Percentiles rank a stretch among this genome's conserved stretches.
Conservation (phyloP, 2,329 filamentous ascomycete species). For the Ophiosphaerella herpotricha region DNA sequence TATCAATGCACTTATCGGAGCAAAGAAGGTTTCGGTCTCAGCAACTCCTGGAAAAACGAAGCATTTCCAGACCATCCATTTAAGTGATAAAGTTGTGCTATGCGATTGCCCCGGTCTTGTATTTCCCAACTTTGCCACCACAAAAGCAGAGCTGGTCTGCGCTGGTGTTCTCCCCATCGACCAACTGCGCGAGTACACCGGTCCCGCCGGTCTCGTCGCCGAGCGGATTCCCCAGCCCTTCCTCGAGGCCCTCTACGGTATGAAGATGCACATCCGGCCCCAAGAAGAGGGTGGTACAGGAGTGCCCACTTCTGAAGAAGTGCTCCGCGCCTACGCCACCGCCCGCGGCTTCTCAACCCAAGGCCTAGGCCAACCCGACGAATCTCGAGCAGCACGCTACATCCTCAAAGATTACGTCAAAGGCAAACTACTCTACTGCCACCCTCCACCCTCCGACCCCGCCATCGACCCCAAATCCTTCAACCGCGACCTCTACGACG, state of each 20-base stretch:
- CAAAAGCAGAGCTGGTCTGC: conserved; percentile 94
- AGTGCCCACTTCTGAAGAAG: conserved; percentile 78
- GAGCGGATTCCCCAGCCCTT: conserved; percentile 85
- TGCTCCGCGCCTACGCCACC: conserved; percentile 82
- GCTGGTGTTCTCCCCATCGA: conserved; percentile 96
- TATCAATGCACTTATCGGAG: conserved; percentile 97
- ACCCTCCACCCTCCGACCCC: conserved; percentile 75
- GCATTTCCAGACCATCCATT: conserved; percentile 97
- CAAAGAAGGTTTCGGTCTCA: conserved; percentile 98
- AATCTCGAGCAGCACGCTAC: conserved; percentile 86
- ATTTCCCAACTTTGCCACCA: conserved; percentile 96
- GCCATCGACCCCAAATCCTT: conserved; percentile 73
- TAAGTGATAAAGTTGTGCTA: conserved; percentile 85
- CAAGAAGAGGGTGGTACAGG: conserved; percentile 93
- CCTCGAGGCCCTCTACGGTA: conserved; percentile 90
- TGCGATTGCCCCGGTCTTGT: conserved; percentile 99
- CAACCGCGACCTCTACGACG: conserved; percentile 87
- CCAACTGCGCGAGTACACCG: conserved; percentile 89
- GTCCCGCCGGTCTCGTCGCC: conserved; percentile 81
- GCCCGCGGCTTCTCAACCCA: conserved; percentile 90
- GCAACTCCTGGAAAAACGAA: conserved; percentile 98
- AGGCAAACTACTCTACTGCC: conserved; percentile 90
- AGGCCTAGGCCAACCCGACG: conserved; percentile 88
- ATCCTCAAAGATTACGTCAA: conserved; percentile 97
- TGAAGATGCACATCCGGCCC: conserved; percentile 80